Percentiles rank a stretch among this genome's conserved stretches.
phyloP scores from a whole-genome alignment of 1,284 basidiomycete species.

The Sutorius eximius region DNA sequence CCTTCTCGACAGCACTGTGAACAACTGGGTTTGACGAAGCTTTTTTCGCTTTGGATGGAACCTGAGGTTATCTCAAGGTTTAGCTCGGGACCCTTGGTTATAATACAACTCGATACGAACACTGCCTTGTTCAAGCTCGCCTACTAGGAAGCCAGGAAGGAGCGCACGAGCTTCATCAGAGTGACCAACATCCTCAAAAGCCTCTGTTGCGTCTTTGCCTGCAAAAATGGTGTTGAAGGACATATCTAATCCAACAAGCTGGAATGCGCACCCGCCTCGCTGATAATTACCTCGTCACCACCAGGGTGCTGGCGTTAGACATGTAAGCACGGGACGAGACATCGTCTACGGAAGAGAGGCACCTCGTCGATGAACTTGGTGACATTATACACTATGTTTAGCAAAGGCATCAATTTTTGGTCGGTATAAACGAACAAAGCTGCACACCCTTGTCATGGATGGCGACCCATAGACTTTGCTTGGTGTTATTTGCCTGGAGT shows the following conservation, averaged over 20 bases:
- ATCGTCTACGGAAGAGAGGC: constrained; percentile 17
- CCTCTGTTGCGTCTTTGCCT: constrained; percentile 95
- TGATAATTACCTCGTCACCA: constrained; percentile 95
- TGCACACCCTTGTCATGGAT: constrained; percentile 79
- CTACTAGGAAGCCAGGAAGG: constrained; percentile 75
- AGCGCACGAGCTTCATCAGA: constrained; percentile 96
- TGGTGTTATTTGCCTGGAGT: constrained; percentile 72
- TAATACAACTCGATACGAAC: constrained; percentile 45
- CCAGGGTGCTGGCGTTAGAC: constrained; percentile 68
- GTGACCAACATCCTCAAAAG: constrained; percentile 99
- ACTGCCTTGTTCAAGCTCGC: constrained; percentile 70
- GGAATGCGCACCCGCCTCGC: constrained; percentile 80
- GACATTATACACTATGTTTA: constrained; percentile 82
- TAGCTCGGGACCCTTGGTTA: background rate
- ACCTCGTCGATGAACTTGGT: constrained; percentile 97
- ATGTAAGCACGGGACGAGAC: constrained; percentile 8
- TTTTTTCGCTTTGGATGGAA: constrained; percentile 44
- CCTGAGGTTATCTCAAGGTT: constrained; percentile 10
- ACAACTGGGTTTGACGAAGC: constrained; percentile 40
- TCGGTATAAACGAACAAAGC: constrained; percentile 16
- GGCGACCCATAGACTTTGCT: constrained; percentile 77
- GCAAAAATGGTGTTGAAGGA: constrained; percentile 13
- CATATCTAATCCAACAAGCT: background rate
- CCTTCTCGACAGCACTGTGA: constrained; percentile 55
- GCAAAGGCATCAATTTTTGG: constrained; percentile 30